Evolutionary conservation across 106 monocot species (phyloP).

Genomic region (Phalaenopsis equestris): DNA sequence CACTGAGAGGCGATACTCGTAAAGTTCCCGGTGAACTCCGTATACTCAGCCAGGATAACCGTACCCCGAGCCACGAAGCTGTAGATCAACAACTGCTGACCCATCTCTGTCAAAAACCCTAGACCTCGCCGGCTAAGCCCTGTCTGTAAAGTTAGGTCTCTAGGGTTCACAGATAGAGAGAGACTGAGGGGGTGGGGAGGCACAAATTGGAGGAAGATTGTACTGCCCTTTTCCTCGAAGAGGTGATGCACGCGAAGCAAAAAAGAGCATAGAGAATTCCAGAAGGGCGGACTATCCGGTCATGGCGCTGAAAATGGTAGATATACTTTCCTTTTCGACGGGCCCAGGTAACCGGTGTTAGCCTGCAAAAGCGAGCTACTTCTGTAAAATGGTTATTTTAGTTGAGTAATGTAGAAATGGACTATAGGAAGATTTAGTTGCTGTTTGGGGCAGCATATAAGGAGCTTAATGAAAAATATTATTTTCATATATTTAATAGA

Average conservation of each 20-base stretch:
- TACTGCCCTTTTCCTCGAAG: neutral
- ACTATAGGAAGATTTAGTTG: too few species aligned
- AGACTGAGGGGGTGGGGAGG: neutral
- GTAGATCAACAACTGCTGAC: slow-evolving; percentile 24
- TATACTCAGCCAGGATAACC: slow-evolving; percentile 20
- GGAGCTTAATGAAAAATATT: too few species aligned
- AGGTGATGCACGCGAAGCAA: neutral
- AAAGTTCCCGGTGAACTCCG: slow-evolving; percentile 31
- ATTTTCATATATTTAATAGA: too few species aligned
- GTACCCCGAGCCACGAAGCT: slow-evolving; percentile 32
- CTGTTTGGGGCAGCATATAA: too few species aligned
- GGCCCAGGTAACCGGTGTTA: neutral
- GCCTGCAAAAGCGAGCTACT: neutral
- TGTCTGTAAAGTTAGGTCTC: neutral
- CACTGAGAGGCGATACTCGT: slow-evolving; percentile 22
- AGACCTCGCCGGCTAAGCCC: neutral
- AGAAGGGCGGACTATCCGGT: neutral
- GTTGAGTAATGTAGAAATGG: too few species aligned
- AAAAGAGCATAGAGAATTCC: neutral
- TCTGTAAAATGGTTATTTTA: too few species aligned
- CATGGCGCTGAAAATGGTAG: neutral
- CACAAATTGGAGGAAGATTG: neutral
- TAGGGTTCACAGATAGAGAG: neutral
- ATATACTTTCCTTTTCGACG: neutral
- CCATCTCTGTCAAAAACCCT: slow-evolving; percentile 13